Evolutionary conservation across 2,329 filamentous ascomycete genomes (phyloP), one percentile per base, ranked within the genome.

Genomic region (Pseudogymnoascus destructans): DNA sequence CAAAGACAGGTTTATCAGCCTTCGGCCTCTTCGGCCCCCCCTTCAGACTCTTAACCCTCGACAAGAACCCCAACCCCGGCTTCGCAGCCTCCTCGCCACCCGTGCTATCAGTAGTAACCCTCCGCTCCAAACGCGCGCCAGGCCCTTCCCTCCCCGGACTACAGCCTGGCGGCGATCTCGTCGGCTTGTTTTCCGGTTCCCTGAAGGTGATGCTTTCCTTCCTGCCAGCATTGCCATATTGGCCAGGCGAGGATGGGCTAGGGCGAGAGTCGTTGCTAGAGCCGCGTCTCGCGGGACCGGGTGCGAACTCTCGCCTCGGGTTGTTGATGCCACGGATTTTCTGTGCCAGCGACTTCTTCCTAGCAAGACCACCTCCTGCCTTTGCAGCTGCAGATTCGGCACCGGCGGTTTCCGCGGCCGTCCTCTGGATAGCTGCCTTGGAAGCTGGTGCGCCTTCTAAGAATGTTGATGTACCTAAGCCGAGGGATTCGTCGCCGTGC

Each of bases 301-400:
- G 27, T 17, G 21, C 46, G 8, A 25, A 52, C 21, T 81, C 79
- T 55, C 82, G 81, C 7, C 79, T 80, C n/a, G 79, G 79, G 61
- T 84, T 84, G 69, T 85, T 89, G 66, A 95, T 90, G 63, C 88
- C 86, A 38, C 90, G 86, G 69, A 98, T 86, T 59, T 91, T 87
- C 70, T 96, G 90, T 2, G 90, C 93, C 61, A 98, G 77, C 25
- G 91, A 96, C 76, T 96, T 96, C 78, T 96, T 97, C 61, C 93
- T 84, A 64, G 86, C 83, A 40, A 98, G 72, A 4, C 86, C 86
- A 15, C 70, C 61, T 21, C 70, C 61, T 21, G 68, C 61, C 5
- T 74, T 73, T 19, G 78, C 72, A 58, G 74, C 68, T 25, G 68
- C 64, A 59, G 79, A 78, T 49, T 85, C 80, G 15, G 78, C 79